phyloP scores from a whole-genome alignment of 2,329 filamentous ascomycete species.

The Pestalotiopsis sp. region DNA sequence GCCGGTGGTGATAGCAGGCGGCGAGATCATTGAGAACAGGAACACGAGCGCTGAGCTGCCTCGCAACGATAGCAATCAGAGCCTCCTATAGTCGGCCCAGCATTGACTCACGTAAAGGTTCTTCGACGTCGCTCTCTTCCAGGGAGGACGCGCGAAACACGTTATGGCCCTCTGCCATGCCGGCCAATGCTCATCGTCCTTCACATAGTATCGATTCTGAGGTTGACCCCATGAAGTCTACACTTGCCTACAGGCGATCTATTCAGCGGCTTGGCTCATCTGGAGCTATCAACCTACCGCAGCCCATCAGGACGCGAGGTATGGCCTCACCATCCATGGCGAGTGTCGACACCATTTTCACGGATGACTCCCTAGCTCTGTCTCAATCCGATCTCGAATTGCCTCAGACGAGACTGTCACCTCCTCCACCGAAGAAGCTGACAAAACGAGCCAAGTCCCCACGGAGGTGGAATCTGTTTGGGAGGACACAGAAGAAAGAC shows the following conservation, averaged over 20 bases:
- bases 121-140: constrained; percentile 43
- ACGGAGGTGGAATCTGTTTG: constrained; percentile 67
- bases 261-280: constrained; percentile 52
- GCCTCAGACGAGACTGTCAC: constrained; percentile 30
- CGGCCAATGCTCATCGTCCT: constrained; percentile 43
- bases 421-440: constrained; percentile 52
- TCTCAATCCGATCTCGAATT: constrained; percentile 38
- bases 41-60: constrained; percentile 54
- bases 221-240: constrained; percentile 48
- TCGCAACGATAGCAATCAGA: constrained; percentile 55
- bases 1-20: constrained; percentile 68
- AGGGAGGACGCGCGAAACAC: constrained; percentile 44
- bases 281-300: constrained; percentile 52
- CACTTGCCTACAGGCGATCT: constrained; percentile 58
- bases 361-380: constrained; percentile 56
- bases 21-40: constrained; percentile 62
- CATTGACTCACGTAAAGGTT: constrained; percentile 44
- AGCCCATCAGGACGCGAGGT: constrained; percentile 52
- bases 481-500: constrained; percentile 42
- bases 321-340: constrained; percentile 52
- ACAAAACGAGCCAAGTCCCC: constrained; percentile 58
- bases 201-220: constrained; percentile 62
- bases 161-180: constrained; percentile 58
- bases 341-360: constrained; percentile 60
- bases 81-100: constrained; percentile 43